Base-by-base conservation (phyloP, 2,329 filamentous ascomycete genomes). In the Aspergillus fumigatus region DNA sequence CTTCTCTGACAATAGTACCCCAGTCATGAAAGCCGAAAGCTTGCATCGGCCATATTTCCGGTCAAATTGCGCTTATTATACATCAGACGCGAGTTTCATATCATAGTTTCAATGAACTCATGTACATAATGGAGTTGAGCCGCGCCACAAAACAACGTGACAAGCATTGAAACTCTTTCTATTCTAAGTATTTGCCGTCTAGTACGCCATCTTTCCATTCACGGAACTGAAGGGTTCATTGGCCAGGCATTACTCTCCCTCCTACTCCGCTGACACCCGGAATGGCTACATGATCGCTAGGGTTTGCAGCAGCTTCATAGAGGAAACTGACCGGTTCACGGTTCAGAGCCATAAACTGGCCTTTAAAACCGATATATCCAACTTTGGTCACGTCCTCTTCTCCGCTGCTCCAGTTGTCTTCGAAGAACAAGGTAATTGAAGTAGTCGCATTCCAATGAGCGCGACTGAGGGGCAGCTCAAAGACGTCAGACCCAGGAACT, bases 241-340 rank as follows among this genome's bases (percentile, higher is more conserved):
- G 71, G 41, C 77, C 75, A 59, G 75, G 71, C 72, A 75, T 73
- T 25, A 75, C 68, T 53, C 69, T 71, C 51, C 70, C 67, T 26
- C 72, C 69, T 61, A 73, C 59, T 19, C 73, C 73, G 52, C 66
- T 72, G 51, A 80, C 68, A 27, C 78, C 75, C 56, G 75, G 72
- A 50, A 79, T 76, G 50, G 75, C 71, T 62, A 75, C 75, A 76
- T 99, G 94, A 76, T 99, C 94, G 49, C 79, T 84, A 11, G 93
- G 94, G 73, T 97, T 96, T 38, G 94, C 88, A 26, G 93, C 93
- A 19, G 92, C 89, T 81, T 99, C 94, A 74, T 97, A 99, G 59
- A 96, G 68, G 65, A 97, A 93, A 64, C 88, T 91, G 6, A 88
- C 79, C 1, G 94, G 92, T 70, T 93, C 90, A 54, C 88, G 82